phyloP scores from a whole-genome alignment of 768 basidiomycete species.

The Lanmaoa rubissima region DNA sequence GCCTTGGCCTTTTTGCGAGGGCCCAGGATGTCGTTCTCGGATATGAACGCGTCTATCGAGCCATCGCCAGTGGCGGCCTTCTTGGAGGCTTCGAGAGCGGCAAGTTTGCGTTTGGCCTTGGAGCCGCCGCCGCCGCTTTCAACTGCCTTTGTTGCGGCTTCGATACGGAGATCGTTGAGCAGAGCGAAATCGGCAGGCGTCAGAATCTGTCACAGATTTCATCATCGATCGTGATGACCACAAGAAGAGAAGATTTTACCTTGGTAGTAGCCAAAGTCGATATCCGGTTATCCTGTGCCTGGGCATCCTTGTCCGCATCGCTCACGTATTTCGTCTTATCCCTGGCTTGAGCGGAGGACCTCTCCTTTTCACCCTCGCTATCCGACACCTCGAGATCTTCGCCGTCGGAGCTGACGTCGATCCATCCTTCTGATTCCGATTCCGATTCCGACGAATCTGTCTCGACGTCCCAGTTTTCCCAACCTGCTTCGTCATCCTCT shows the following conservation, averaged over 20 bases:
- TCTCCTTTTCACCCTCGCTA: constrained; percentile 68
- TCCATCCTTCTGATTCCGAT: constrained; percentile 62
- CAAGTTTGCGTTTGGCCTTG: constrained; percentile 87
- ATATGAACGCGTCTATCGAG: constrained; percentile 58
- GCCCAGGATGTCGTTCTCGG: constrained; percentile 90
- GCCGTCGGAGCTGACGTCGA: constrained; percentile 70
- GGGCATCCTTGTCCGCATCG: constrained; percentile 16
- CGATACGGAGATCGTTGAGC: constrained; percentile 81
- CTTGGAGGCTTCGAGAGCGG: constrained; percentile 69
- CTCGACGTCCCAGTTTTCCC: constrained; percentile 90
- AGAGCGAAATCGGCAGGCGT: constrained; percentile 96
- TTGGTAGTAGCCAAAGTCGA: constrained; percentile 81
- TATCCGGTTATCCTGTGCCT: constrained; percentile 37
- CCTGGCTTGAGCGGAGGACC: constrained; percentile 2
- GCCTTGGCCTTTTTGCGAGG: constrained; percentile 92
- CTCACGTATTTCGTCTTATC: neutral
- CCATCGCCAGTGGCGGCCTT: constrained; percentile 49
- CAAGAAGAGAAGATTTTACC: constrained; percentile 35
- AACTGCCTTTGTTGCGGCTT: constrained; percentile 71
- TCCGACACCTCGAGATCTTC: constrained; percentile 77
- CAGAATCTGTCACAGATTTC: constrained; percentile 61
- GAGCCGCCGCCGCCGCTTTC: constrained; percentile 69
- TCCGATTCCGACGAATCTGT: constrained; percentile 61
- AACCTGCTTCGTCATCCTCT: constrained; percentile 66
- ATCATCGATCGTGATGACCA: neutral